Base-by-base conservation (phyloP, 2,329 filamentous ascomycete species). In the Verticillium klebahnii region DNA sequence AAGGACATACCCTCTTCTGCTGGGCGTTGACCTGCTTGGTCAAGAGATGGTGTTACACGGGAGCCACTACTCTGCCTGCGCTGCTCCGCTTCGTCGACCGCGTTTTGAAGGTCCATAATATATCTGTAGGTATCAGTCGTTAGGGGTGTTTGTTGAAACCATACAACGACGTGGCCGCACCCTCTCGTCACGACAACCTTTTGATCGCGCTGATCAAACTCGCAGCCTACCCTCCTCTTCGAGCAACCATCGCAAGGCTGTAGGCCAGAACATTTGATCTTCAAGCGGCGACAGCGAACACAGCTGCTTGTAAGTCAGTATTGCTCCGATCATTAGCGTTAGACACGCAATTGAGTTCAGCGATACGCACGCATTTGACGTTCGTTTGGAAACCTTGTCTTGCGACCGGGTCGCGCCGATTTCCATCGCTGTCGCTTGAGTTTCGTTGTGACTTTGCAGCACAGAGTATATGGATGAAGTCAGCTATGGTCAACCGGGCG, bases 121-220 rank as follows among this genome's bases (percentile, higher is more conserved):
- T 66, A 70, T 25, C 67, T 68, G 19, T 6, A 59, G 6, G n/a
- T 23, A 56, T 34, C 15, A 31, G 45, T 54, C 57, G 23, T 32
- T 58, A 61, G 50, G 57, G 23, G 54, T 50, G 40, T 50, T n/a
- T 25, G 40, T 25, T 50, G 40, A 50, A 50, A 3, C 40, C 12
- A 14, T n/a, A 45, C 31, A 60, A 40, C 19, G 6, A 59, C 50
- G 65, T 31, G 50, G 14, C 2, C 70, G 60, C 65, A 80, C 79
- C 77, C 77, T 70, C 73, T 72, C 15, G 80, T 80, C 4, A 83
- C 80, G 4, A 82, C 67, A 15, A 83, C 72, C 64, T 82, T 82
- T 58, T 81, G 77, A 40, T 80, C 76, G n/a, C 74, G 72, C 45
- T 80, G 77, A 62, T 80, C 76, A 58, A 80, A 80, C 6, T 71